A percentile compares a stretch with the other conserved stretches of the same genome.
Evolutionary conservation across 106 monocot genomes (phyloP).

Genomic region (Dioscorea dumetorum): DNA sequence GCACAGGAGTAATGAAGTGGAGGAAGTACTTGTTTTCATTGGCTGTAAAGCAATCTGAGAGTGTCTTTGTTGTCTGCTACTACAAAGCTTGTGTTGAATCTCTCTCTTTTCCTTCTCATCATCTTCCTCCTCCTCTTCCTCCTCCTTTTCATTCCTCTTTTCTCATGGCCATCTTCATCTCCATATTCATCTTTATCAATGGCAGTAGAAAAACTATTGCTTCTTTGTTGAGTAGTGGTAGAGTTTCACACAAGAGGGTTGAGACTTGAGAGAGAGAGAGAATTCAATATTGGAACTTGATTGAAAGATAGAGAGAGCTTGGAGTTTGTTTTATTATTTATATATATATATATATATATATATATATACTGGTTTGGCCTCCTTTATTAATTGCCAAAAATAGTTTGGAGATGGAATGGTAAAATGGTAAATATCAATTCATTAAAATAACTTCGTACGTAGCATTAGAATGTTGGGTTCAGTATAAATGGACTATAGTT

Average conservation of each 20-base stretch:
- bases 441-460: too few relatives aligned
- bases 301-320: not conserved
- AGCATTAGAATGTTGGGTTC: too few relatives aligned
- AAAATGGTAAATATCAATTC: too few relatives aligned
- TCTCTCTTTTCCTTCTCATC: not conserved
- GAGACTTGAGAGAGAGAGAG: not conserved
- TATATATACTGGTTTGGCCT: too few relatives aligned
- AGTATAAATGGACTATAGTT: too few relatives aligned
- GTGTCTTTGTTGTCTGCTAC: not conserved
- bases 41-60: constrained; percentile 6
- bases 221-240: not conserved
- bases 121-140: constrained; percentile 4
- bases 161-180: constrained; percentile 1
- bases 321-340: too few relatives aligned
- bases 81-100: not conserved
- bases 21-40: not conserved
- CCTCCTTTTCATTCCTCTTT: constrained; percentile 5
- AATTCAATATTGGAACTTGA: not conserved
- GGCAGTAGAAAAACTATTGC: not conserved
- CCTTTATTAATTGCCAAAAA: too few relatives aligned
- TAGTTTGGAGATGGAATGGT: too few relatives aligned
- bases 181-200: not conserved
- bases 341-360: too few relatives aligned
- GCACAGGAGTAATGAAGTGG: not conserved
- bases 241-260: not conserved